These are phyloP conservation scores for Pythium dissotocum DNA, from an alignment of 352 stramenopile species.

Conservation along the genomic window DNA sequence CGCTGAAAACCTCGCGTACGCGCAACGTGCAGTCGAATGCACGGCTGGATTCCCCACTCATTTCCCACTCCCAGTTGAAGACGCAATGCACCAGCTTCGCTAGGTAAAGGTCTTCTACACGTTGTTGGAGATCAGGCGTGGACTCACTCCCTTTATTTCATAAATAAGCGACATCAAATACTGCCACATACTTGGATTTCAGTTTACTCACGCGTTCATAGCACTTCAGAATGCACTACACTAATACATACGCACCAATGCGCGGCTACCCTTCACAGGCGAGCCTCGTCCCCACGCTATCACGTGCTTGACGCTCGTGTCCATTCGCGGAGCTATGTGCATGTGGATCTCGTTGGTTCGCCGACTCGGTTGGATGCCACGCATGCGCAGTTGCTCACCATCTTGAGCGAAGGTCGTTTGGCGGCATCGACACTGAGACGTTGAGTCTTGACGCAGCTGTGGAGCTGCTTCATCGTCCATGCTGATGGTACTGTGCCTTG, in stretches of 20 bases:
- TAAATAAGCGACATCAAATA: too few species aligned
- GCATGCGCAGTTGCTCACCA: slow-evolving; percentile 3
- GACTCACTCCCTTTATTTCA: too few species aligned
- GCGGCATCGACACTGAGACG: background rate
- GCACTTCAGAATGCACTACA: too few species aligned
- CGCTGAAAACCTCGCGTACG: background rate
- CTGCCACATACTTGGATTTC: too few species aligned
- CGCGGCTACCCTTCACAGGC: too few species aligned
- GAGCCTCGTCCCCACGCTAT: background rate
- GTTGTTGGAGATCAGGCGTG: too few species aligned
- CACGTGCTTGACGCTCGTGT: slow-evolving; percentile 2
- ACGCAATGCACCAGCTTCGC: background rate
- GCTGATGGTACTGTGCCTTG: too few species aligned
- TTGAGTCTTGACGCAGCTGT: too few species aligned
- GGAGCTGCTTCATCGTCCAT: too few species aligned
- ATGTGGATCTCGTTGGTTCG: slow-evolving; percentile 2
- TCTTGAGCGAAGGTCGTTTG: background rate
- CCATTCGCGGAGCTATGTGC: background rate
- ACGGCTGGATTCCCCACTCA: background rate
- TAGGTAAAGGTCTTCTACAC: background rate
- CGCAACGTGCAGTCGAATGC: background rate
- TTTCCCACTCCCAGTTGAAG: background rate
- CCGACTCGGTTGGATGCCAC: background rate
- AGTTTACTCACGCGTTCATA: too few species aligned
- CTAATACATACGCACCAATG: too few species aligned